These are phyloP conservation scores for Phytopythium chamaehyphon DNA, from an alignment of 352 stramenopile species.

Conservation along the genomic window DNA sequence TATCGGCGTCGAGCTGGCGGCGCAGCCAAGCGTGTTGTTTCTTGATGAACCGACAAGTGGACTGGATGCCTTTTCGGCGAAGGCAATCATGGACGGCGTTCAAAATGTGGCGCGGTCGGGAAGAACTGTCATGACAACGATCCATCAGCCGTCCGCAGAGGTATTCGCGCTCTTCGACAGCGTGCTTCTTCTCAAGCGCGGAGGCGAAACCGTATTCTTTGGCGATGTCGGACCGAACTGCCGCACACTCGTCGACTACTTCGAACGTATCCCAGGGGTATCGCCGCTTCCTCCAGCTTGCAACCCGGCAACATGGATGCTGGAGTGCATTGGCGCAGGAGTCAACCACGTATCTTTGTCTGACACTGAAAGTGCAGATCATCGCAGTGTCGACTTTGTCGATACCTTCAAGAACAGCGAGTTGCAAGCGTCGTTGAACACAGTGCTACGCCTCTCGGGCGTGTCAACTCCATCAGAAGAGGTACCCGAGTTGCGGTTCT, in stretches of 20 bases:
- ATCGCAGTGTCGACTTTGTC: conserved; percentile 24
- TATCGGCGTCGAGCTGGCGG: conserved; percentile 41
- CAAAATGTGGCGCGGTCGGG: conserved; percentile 61
- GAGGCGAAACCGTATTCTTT: conserved; percentile 50
- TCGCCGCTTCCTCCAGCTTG: conserved; percentile 21
- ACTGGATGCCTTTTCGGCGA: conserved; percentile 68
- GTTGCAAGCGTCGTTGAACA: conserved; percentile 16
- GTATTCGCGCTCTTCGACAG: conserved; percentile 85
- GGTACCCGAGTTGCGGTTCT: conserved; percentile 21
- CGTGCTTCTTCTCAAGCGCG: conserved; percentile 66
- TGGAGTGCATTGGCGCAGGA: conserved; percentile 55
- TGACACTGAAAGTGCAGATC: not conserved
- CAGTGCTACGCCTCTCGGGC: conserved; percentile 19
- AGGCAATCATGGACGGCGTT: conserved; percentile 57
- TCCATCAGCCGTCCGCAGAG: conserved; percentile 33
- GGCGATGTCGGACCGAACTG: conserved; percentile 37
- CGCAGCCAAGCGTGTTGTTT: conserved; percentile 46
- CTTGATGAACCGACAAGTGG: conserved; percentile 55
- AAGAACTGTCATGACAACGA: conserved; percentile 65
- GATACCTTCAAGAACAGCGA: conserved; percentile 31
- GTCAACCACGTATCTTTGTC: conserved; percentile 9
- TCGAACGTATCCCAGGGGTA: conserved; percentile 34
- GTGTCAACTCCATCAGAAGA: conserved; percentile 22
- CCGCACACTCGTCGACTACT: conserved; percentile 40
- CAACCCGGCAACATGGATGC: conserved; percentile 85